Evolutionary conservation across 805 yeast genomes (phyloP), one percentile per base, ranked within the genome.

Genomic region (Wickerhamomyces ciferrii): DNA sequence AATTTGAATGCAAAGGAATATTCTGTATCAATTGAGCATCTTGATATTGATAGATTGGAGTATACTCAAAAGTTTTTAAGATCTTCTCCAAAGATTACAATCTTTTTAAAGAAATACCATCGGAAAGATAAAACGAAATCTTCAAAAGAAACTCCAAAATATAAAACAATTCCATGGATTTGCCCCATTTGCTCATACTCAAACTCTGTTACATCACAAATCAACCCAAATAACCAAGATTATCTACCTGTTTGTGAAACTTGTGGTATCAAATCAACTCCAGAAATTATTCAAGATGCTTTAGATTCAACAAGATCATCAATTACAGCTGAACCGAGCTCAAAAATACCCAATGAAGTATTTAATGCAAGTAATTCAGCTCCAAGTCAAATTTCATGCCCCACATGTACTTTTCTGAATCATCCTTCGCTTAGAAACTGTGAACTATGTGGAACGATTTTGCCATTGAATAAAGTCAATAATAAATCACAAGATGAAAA

Each of bases 151-250:
- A 27, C 14, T 40, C 7, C 4, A 20, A 25, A 20, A 5, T 35
- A 41, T 11, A 47, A 38, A 24, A 37, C 47, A n/a, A 52, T 50
- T 2, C 50, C 46, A 27, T 92, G 99, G 99, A 74, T 76, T 1
- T 92, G 99, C 62, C 84, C 85, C n/a, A 91, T 94, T 3, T 92
- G 99, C 63, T 79, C 80, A n/a, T 86, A 72, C 59, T 71, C 82
- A 23, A 88, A 89, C 57, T 63, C 61, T 11, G 53, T 76, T 3
- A 59, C 62, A 8, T 53, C 60, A 9, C 62, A 61, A 14, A 59
- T 63, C 19, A 60, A 62, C 37, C 60, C 50, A 40, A 41, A 42
- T 23, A 61, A 55, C 14, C 43, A 51, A 1, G 53, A 59, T 10
- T 60, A 57, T 9, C 50, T 69, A 2, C 83, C 84, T 0, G 54